Base-by-base conservation (phyloP, 768 basidiomycete species). In the Naematelia encephala region DNA sequence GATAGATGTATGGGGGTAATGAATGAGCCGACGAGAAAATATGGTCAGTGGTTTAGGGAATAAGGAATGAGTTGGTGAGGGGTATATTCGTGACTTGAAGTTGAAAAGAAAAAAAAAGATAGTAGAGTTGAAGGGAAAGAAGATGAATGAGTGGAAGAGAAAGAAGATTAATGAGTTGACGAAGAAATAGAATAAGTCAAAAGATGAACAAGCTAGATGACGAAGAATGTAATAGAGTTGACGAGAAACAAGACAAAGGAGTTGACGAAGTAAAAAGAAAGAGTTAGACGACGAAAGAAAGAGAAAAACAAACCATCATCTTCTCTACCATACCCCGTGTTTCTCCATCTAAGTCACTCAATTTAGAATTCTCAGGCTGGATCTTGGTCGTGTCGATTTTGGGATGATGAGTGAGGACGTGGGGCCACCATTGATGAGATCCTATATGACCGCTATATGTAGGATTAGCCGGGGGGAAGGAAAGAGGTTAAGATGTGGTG, bases 301-400 rank as follows among this genome's bases (percentile, higher is more conserved):
- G 19, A 22, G 16, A 5, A 4, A 5, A 14, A 77, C 87, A 67
- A 79, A 94, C 94, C 94, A 99, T 98, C 96, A 99, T 99, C 82
- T 99, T 99, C 79, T 99, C 96, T 2, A 99, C 96, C 89, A 99
- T 89, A 1, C 89, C 91, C 65, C 96, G 90, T 0, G 94, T 98
- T 75, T 98, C 94, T 11, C 87, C 88, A 70, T 99, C 96, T 21
- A 99, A 83, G 72, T 99, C 96, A 74, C 91, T 89, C 54, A 99
- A 82, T 75, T 96, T 94, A 74, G 92, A 92, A 75, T 97, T 93
- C 70, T 87, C 85, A 1, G 96, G 96, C 69, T 88, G 87, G 66
- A 99, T 97, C 80, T 96, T 98, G 55, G 82, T 88, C 10, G 92
- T 96, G 72, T 98, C 89, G 81, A 98, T 87, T 81, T 92, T 97